Base-by-base conservation (phyloP, 257 asterid species). In the Forsythia suspensa region DNA sequence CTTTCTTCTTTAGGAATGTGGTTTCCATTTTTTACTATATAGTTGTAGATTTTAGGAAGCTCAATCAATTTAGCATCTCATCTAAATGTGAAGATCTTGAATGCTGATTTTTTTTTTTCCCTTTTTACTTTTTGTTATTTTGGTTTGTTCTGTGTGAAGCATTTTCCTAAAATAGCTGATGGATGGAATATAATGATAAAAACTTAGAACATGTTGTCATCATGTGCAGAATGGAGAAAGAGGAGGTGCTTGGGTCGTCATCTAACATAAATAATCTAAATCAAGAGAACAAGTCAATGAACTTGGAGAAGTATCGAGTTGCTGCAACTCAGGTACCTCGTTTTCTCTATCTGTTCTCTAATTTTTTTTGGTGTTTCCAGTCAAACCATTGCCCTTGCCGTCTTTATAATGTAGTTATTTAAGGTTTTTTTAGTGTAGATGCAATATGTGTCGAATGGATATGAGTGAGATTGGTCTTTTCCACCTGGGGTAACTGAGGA, bases 181-280 rank as follows among this genome's bases (percentile, higher is more conserved):
- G 59, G 44, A 21, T 40, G 37, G 51, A 20, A 36, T 51, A 36
- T 52, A 39, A 38, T 51, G 74, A 51, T 40, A 66, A 41, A 24
- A 20, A 77, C n/a, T 71, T 70, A 70, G 37, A 9, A 36, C 8
- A 41, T 59, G 5, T 59, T 3, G 59, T 42, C 18, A 57, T 37
- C n/a, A 11, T 24, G 21, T 76, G 80, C 74, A 80, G 84, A 76
- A 59, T 59, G 79, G 74, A 73, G 11, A 59, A 70, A 69, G 77
- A 24, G 3, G 43, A 57, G 40, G 66, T 52, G 61, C 20, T 8
- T 51, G 41, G 70, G 29, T 65, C 72, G 20, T 38, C 80, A 11
- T 52, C 67, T 38, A 20, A 48, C 13, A 6, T 48, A 24, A 68
- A 13, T 57, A 75, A 12, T 74, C 72, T 55, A 36, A 71, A 44